Evolutionary conservation across 192 early-diverging fungal species (phyloP).

Genomic region (Backusella westeae): DNA sequence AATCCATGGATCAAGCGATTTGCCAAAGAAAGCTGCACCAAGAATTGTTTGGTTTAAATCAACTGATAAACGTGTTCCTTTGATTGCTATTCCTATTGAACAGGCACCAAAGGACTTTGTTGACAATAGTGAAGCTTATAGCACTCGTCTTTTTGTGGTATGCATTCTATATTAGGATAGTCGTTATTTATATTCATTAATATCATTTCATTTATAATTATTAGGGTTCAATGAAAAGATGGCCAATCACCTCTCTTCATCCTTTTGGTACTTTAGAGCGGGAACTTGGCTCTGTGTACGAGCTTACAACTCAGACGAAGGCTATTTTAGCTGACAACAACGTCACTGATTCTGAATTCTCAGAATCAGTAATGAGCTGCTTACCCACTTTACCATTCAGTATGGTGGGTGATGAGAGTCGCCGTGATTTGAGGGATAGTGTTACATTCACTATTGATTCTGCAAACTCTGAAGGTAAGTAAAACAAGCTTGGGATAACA

Average conservation of each 20-base stretch:
- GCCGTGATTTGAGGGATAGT: constrained; percentile 67
- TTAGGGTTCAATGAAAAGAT: constrained; percentile 60
- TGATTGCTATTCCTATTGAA: constrained; percentile 73
- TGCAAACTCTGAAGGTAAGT: constrained; percentile 59
- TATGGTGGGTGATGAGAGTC: constrained; percentile 53
- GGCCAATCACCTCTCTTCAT: constrained; percentile 64
- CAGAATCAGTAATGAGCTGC: constrained; percentile 69
- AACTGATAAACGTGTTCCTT: constrained; percentile 76
- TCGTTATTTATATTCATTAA: constrained; percentile 2
- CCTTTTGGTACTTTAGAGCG: constrained; percentile 70
- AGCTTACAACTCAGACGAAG: constrained; percentile 75
- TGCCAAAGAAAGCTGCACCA: constrained; percentile 45
- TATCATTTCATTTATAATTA: constrained; percentile 18
- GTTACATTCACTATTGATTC: constrained; percentile 92
- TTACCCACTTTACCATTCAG: constrained; percentile 75
- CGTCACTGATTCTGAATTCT: constrained; percentile 67
- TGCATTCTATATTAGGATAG: constrained; percentile 4
- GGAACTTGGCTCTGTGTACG: constrained; percentile 72
- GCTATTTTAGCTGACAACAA: constrained; percentile 78
- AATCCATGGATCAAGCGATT: constrained; percentile 30
- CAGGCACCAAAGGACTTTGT: constrained; percentile 67
- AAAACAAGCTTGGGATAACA: background rate
- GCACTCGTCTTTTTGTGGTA: constrained; percentile 56
- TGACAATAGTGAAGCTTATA: constrained; percentile 54
- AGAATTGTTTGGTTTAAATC: constrained; percentile 81